A percentile compares a stretch with the other conserved stretches of the same genome.
Evolutionary conservation across 2,329 filamentous ascomycete genomes (phyloP).

Genomic region (Ceratocystis papillata): DNA sequence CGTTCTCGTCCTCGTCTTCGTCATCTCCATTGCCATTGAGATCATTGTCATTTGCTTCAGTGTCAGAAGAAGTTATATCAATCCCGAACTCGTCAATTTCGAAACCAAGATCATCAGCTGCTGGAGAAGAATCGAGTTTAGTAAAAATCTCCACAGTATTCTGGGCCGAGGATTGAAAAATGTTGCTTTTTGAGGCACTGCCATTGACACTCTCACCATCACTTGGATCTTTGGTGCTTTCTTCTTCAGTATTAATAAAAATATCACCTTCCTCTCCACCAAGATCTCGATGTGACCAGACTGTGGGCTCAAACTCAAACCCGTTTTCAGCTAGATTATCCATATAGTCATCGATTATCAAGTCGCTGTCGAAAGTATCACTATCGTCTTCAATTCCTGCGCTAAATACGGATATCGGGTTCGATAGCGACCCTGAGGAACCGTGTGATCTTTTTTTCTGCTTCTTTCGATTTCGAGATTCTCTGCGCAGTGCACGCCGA

Average conservation of each 20-base stretch:
- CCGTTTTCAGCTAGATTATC: slow-evolving; percentile 49
- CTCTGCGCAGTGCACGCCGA: slow-evolving; percentile 18
- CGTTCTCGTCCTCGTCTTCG: neutral
- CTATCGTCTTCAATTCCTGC: neutral
- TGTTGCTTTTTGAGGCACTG: neutral
- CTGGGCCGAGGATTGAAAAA: neutral
- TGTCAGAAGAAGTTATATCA: neutral
- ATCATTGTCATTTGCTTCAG: slow-evolving; percentile 7
- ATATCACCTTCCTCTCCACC: slow-evolving; percentile 28
- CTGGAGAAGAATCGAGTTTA: neutral
- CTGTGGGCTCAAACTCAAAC: slow-evolving; percentile 48
- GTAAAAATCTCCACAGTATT: too few relatives aligned
- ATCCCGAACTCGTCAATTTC: slow-evolving; percentile 31
- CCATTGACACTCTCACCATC: neutral
- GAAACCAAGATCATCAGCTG: slow-evolving; percentile 57
- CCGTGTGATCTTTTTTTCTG: neutral
- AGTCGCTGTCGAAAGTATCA: slow-evolving; percentile 8
- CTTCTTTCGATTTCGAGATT: slow-evolving; percentile 26
- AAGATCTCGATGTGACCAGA: slow-evolving; percentile 37
- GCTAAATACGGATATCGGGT: slow-evolving; percentile 11
- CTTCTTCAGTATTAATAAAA: slow-evolving; percentile 9
- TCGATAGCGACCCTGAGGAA: neutral
- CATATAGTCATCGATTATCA: slow-evolving; percentile 49
- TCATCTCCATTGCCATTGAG: neutral
- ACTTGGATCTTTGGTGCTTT: neutral